Conservation (phyloP, 1,139 yeast genomes). For the Diutina siamensis region DNA sequence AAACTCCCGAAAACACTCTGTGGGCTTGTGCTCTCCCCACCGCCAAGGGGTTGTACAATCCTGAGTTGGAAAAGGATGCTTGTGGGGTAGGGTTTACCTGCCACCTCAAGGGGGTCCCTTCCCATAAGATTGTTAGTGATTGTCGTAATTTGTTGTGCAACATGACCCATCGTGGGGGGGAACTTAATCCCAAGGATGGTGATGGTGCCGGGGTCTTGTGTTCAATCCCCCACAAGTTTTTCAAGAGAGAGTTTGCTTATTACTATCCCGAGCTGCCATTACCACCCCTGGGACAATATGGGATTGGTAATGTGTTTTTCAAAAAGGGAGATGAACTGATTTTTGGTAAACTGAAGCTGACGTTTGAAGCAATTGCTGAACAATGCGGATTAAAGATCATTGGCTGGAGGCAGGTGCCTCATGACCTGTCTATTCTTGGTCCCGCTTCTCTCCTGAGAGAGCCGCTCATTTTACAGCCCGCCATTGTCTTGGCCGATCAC, state of each 20-base stretch:
- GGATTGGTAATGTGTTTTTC: slow-evolving; percentile 90
- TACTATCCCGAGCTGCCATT: slow-evolving; percentile 41
- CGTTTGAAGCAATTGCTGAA: slow-evolving; percentile 72
- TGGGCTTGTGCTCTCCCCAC: slow-evolving; percentile 91
- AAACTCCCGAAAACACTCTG: slow-evolving; percentile 65
- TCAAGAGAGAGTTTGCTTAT: slow-evolving; percentile 70
- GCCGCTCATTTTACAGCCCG: slow-evolving; percentile 83
- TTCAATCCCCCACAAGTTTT: slow-evolving; percentile 82
- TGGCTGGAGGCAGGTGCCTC: slow-evolving; percentile 96
- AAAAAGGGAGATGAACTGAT: slow-evolving; percentile 56
- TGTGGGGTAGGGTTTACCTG: slow-evolving; percentile 99
- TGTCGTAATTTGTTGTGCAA: slow-evolving; percentile 82
- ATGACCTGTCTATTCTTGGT: slow-evolving; percentile 84
- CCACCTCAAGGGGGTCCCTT: slow-evolving; percentile 76
- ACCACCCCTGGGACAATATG: slow-evolving; percentile 80
- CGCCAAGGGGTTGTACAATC: slow-evolving; percentile 85
- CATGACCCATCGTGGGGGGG: slow-evolving; percentile 99
- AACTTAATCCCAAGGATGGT: slow-evolving; percentile 92
- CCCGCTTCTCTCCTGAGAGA: slow-evolving; percentile 93
- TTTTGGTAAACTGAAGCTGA: slow-evolving; percentile 54
- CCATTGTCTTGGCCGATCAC: slow-evolving; percentile 52
- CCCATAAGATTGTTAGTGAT: slow-evolving; percentile 91
- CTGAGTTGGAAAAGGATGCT: slow-evolving; percentile 89
- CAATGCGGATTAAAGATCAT: slow-evolving; percentile 71
- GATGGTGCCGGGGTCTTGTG: slow-evolving; percentile 98